Base-by-base conservation (phyloP, 176 grass and related monocot species). In the Saccharum officinarum region DNA sequence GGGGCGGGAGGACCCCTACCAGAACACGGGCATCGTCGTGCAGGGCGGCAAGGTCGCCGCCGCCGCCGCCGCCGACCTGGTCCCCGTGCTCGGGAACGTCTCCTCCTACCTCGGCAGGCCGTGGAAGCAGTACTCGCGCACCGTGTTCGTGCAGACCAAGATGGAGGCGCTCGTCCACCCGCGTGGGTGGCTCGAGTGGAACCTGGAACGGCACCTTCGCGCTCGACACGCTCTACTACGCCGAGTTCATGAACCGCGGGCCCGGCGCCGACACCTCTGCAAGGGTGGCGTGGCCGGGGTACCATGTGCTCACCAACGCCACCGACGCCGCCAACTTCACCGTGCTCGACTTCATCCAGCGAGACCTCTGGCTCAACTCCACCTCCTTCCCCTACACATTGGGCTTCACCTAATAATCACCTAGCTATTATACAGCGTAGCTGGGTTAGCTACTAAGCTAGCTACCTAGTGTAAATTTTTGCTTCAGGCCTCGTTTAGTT, bases 221-320 rank as follows among this genome's bases (percentile, higher is more conserved):
- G 18, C 83, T 98, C 37, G 91, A 91, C 83, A 95, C 95, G 59
- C 87, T 98, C 31, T 98, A 98, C 89, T 98, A 98, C 38, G 95
- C 91, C 12, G 95, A 98, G 87, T 98, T 88, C 85, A 93, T 90
- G 89, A 98, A 98, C 84, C 71, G 37, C 0, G 92, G 95, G 0
- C 72, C 87, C 0, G 95, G 95, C 25, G 88, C 95, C 3, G 25
- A 93, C 61, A 93, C 89, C 13, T 79, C 91, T 0, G 71, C 55
- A 4, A 88, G 95, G 83, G 95, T 98, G 16, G 5, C 73, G 0
- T 98, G 95, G 95, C 89, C 92, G 0, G 95, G 95, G 2, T 95
- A 95, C 83, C 91, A 79, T 12, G 89, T 93, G n/a, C 90, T 98
- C 82, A 80, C 78, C 47, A 50, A 26, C 68, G 68, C 80, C 13